phyloP scores from a whole-genome alignment of 768 basidiomycete genomes.

The Leucogyrophana mollusca region DNA sequence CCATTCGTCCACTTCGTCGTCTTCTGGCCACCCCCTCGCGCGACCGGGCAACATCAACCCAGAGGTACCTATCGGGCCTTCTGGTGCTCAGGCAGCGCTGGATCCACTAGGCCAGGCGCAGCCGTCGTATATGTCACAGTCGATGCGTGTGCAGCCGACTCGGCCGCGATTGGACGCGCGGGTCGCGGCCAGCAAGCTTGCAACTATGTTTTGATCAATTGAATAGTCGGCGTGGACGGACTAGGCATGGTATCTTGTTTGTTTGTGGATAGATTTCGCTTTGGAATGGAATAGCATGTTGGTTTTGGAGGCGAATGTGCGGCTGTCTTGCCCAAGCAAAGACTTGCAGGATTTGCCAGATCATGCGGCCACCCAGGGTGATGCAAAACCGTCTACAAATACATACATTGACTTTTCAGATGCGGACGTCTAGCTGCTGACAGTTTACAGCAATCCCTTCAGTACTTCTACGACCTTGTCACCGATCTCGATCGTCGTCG shows the following conservation, averaged over 20 bases:
- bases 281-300: too few relatives aligned
- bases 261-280: not conserved
- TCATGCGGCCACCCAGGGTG: too few relatives aligned
- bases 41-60: slow-evolving; percentile 9
- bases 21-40: slow-evolving; percentile 18
- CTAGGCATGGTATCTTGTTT: too few relatives aligned
- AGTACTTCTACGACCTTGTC: slow-evolving; percentile 78
- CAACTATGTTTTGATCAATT: slow-evolving; percentile 74
- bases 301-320: too few relatives aligned
- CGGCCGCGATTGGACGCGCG: slow-evolving; percentile 78
- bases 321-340: too few relatives aligned
- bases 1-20: slow-evolving; percentile 21
- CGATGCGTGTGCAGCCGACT: slow-evolving; percentile 70
- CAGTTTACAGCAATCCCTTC: slow-evolving; percentile 48
- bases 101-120: slow-evolving; percentile 66
- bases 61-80: slow-evolving; percentile 3
- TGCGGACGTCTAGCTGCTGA: too few relatives aligned
- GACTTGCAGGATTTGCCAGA: too few relatives aligned
- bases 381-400: too few relatives aligned
- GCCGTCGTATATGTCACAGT: slow-evolving; percentile 67
- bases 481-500: slow-evolving; percentile 77
- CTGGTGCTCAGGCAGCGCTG: slow-evolving; percentile 31
- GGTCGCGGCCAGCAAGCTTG: slow-evolving; percentile 86
- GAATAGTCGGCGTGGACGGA: not conserved
- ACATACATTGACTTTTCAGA: not conserved